Evolutionary conservation across 352 stramenopile genomes (phyloP).

Genomic region (Phytopythium oedochilum): DNA sequence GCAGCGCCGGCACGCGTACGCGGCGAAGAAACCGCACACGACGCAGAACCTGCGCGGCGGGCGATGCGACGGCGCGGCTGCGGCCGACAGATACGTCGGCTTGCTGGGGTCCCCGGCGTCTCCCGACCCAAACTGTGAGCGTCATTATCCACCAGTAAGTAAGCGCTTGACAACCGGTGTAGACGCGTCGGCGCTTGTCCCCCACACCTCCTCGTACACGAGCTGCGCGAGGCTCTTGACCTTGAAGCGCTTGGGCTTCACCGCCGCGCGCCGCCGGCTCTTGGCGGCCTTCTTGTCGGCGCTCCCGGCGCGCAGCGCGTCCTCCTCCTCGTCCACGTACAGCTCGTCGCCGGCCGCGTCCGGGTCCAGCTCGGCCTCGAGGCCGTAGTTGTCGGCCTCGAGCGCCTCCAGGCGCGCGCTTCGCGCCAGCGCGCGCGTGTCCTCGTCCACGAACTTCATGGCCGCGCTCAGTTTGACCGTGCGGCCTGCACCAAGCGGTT

Average conservation of each 20-base stretch:
- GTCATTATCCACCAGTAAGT: too few species aligned
- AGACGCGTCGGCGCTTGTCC: too few species aligned
- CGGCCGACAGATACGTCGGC: conserved; percentile 74
- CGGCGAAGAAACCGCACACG: conserved; percentile 79
- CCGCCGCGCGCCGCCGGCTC: conserved; percentile 9
- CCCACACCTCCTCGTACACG: conserved; percentile 81
- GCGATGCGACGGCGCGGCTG: conserved; percentile 45
- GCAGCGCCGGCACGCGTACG: conserved; percentile 76
- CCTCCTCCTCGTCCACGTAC: conserved; percentile 80
- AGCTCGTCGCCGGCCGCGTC: conserved; percentile 33
- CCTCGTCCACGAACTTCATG: conserved; percentile 80
- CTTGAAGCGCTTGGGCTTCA: conserved; percentile 53
- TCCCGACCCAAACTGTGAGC: neutral
- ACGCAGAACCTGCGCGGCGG: conserved; percentile 80
- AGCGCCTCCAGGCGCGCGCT: conserved; percentile 85
- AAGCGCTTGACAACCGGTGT: too few species aligned
- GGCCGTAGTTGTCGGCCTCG: conserved; percentile 86
- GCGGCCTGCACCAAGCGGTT: conserved; percentile 60
- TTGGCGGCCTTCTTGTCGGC: conserved; percentile 42
- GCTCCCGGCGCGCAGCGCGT: conserved; percentile 21
- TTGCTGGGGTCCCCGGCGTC: conserved; percentile 5
- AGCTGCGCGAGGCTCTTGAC: conserved; percentile 87
- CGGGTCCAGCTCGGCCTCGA: conserved; percentile 52
- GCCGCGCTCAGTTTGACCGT: conserved; percentile 74
- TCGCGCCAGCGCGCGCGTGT: conserved; percentile 76